These are phyloP conservation scores for Tricholoma furcatifolium DNA, from an alignment of 768 basidiomycete genomes.

Conservation along the genomic window DNA sequence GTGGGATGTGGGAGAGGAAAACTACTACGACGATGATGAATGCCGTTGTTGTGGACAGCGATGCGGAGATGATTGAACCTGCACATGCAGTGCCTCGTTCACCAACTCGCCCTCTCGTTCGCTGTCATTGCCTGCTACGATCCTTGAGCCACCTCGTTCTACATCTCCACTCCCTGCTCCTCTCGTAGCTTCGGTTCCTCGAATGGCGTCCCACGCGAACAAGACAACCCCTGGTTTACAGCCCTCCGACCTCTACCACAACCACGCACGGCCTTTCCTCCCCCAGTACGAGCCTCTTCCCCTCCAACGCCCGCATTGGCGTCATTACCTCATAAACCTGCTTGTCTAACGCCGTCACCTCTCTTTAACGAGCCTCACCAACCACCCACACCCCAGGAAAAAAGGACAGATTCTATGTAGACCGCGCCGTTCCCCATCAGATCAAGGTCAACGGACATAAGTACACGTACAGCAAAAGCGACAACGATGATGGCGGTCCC, in stretches of 20 bases:
- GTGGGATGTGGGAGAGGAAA: no score
- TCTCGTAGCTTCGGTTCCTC: not conserved
- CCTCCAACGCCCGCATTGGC: not conserved
- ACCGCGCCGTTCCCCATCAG: constrained; percentile 10
- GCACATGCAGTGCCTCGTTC: no score
- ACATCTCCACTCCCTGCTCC: not conserved
- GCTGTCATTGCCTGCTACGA: no score
- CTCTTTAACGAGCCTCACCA: not conserved
- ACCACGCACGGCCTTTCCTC: not conserved
- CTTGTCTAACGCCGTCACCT: not conserved
- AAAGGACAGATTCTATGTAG: constrained; percentile 17
- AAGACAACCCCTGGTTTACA: not conserved
- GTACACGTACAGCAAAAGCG: not conserved
- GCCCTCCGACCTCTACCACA: not conserved
- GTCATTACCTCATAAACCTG: not conserved
- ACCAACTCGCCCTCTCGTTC: no score
- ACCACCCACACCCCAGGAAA: constrained; percentile 14
- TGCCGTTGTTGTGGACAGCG: no score
- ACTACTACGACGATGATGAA: no score
- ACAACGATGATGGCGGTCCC: not conserved
- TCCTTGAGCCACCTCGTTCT: not conserved
- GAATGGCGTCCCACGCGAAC: not conserved
- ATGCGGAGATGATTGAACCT: no score
- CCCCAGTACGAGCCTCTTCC: not conserved
- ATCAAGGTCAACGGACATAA: constrained; percentile 4